A percentile compares a stretch with the other conserved stretches of the same genome.
phyloP scores from a whole-genome alignment of 257 asterid species.

The Lavandula angustifolia region DNA sequence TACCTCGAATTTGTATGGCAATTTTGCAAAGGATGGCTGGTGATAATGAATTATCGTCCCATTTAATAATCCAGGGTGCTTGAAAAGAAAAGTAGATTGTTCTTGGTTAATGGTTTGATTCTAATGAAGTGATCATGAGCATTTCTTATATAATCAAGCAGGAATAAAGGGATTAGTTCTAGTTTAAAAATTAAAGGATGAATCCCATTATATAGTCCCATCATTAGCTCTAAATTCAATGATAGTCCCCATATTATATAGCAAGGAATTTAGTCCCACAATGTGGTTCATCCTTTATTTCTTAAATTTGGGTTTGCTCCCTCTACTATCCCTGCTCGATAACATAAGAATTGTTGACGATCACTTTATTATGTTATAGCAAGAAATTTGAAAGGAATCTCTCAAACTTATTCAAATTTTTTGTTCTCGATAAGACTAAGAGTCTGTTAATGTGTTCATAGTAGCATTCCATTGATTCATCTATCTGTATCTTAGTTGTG shows the following conservation, averaged over 20 bases:
- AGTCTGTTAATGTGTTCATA: neutral
- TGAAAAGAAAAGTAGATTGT: neutral
- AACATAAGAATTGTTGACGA: no score
- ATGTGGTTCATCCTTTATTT: no score
- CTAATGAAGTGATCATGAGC: neutral
- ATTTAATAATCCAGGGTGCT: neutral
- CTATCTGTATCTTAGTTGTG: constrained; percentile 10
- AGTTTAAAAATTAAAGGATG: neutral
- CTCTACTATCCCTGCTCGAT: no score
- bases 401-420: neutral
- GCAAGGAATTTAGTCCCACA: no score
- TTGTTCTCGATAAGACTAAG: neutral
- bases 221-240: neutral
- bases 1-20: neutral
- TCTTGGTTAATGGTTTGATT: neutral
- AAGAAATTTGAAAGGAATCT: neutral
- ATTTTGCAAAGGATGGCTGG: neutral
- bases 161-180: no score
- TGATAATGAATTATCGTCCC: neutral
- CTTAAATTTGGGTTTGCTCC: no score
- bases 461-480: neutral
- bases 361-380: no score
- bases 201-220: neutral
- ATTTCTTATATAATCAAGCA: no score
- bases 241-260: neutral